Base-by-base conservation (phyloP, 495 filamentous ascomycete species). In the Cercophora scortea region DNA sequence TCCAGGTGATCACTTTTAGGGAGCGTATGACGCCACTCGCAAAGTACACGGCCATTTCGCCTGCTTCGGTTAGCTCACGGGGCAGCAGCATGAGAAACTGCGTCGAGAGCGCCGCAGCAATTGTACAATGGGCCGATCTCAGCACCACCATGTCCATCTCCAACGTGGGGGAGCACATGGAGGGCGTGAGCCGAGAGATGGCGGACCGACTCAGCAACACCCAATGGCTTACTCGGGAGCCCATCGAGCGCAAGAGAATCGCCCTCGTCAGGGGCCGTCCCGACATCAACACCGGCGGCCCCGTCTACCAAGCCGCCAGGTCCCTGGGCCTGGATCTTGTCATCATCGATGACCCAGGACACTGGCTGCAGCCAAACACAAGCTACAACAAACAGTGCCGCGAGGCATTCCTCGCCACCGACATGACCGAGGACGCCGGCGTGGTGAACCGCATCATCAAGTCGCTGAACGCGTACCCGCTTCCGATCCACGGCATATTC, bases 311-410 rank as follows among this genome's bases (percentile, higher is more conserved):
- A 34, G 73, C 73, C 5, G 74, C 76, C 8, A 53, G 45, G 9
- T 69, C 66, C 2, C 66, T 80, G 0, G 68, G 70, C 2, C 68
- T 79, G 25, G 61, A 69, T 8, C 59, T 80, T 0, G 66, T 79
- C 6, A 63, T 78, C 18, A 53, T 80, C 17, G 75, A 78, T 45
- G 62, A 70, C 6, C 58, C 65, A 2, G 73, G 74, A 1, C 71
- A 77, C 48, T 79, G 77, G 77, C 56, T 80, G 17, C 60, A 71
- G 57, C 55, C 54, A 6, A 50, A 57, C 18, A 63, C 61, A 0
- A 39, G 45, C 6, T 58, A 68, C 12, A 71, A 69, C 49, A 56
- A 50, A 10, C 54, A 65, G 46, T 66, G 59, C 54, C 71, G 68
- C 38, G 64, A 73, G 45, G 61, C 59, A 5, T 71, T 71, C 43